phyloP scores from a whole-genome alignment of 768 basidiomycete genomes.

The Tephrocybe sp. region DNA sequence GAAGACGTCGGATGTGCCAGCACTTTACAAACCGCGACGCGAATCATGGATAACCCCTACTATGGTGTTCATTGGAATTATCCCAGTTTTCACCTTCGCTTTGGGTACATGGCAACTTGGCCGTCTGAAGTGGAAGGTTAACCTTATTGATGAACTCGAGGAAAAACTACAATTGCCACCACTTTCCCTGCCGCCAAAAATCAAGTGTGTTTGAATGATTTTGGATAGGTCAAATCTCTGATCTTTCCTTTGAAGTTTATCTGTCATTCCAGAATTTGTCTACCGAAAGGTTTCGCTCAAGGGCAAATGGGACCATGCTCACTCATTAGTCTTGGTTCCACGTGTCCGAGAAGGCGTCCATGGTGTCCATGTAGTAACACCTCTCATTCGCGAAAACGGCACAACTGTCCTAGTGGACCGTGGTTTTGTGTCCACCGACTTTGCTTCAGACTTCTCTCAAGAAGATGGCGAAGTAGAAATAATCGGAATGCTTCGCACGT shows the following conservation, averaged over 20 bases:
- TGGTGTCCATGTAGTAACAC: conserved; percentile 87
- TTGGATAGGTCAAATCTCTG: conserved; percentile 11
- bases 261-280: conserved; percentile 82
- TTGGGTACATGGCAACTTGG: conserved; percentile 94
- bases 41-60: conserved; percentile 67
- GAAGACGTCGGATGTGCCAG: conserved; percentile 32
- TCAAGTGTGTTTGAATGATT: conserved; percentile 63
- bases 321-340: conserved; percentile 80
- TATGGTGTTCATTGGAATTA: conserved; percentile 73
- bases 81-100: conserved; percentile 87
- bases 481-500: conserved; percentile 83
- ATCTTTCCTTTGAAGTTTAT: conserved; percentile 38
- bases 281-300: conserved; percentile 80
- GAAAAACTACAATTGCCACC: conserved; percentile 82
- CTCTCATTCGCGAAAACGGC: conserved; percentile 74
- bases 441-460: conserved; percentile 26
- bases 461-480: conserved; percentile 65
- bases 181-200: conserved; percentile 71
- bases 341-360: conserved; percentile 85
- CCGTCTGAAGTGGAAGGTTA: conserved; percentile 92
- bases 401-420: conserved; percentile 89
- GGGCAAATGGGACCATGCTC: conserved; percentile 78
- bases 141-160: conserved; percentile 90
- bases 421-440: conserved; percentile 76
- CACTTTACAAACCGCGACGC: conserved; percentile 54